Percentiles rank a stretch among this genome's conserved stretches.
Evolutionary conservation across 768 basidiomycete genomes (phyloP).

Genomic region (Agaricus subrufescens): DNA sequence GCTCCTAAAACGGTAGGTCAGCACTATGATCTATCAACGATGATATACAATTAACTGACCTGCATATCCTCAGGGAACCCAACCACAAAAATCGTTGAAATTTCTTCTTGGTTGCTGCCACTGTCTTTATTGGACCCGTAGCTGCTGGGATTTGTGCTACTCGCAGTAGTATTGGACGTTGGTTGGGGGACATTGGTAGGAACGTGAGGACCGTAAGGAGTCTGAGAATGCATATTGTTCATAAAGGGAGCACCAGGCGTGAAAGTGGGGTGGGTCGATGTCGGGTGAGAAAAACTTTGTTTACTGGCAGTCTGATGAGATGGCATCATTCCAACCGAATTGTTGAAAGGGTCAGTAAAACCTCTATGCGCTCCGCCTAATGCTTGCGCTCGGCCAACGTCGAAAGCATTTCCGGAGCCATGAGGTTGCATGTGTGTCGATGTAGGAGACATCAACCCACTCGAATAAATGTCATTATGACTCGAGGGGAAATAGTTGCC

Average conservation of each 20-base stretch:
- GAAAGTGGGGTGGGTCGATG: constrained; percentile 25
- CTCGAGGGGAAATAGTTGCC: constrained; percentile 26
- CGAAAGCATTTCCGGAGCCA: constrained; percentile 31
- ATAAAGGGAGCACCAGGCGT: constrained; percentile 20
- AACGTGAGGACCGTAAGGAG: constrained; percentile 70
- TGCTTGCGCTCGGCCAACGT: constrained; percentile 26
- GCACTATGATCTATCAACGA: constrained; percentile 12
- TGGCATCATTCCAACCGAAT: constrained; percentile 16
- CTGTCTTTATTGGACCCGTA: constrained; percentile 21
- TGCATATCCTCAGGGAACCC: constrained; percentile 99
- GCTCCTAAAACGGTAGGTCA: constrained; percentile 57
- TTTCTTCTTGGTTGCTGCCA: constrained; percentile 65
- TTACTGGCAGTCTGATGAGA: constrained; percentile 20
- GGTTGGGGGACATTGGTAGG: constrained; percentile 28
- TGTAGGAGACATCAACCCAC: constrained; percentile 34
- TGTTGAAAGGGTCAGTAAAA: constrained; percentile 25
- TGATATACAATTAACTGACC: constrained; percentile 39
- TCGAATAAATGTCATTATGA: constrained; percentile 27
- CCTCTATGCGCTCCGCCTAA: constrained; percentile 23
- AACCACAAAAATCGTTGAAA: constrained; percentile 96
- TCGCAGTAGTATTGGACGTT: constrained; percentile 18
- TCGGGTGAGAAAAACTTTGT: constrained; percentile 19
- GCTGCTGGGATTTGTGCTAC: constrained; percentile 21
- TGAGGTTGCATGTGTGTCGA: constrained; percentile 32
- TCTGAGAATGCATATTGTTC: constrained; percentile 53